Conservation (phyloP, 331 rosid species). For the Telfairia occidentalis region DNA sequence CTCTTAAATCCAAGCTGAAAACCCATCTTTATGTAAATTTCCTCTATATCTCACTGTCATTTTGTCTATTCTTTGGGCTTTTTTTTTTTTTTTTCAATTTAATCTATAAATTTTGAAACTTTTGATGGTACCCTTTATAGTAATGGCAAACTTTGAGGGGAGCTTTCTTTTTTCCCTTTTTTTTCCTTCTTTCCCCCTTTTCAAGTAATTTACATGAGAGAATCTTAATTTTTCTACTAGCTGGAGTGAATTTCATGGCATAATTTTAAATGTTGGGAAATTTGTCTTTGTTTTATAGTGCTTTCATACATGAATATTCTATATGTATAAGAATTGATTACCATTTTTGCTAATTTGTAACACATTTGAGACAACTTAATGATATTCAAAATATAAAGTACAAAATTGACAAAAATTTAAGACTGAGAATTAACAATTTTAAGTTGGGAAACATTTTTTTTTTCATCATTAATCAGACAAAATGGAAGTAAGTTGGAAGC, state of each 20-base stretch:
- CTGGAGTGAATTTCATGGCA: no score
- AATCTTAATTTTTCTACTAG: neutral
- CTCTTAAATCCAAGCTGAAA: neutral
- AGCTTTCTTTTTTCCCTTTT: neutral
- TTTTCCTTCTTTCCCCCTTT: neutral
- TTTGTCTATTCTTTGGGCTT: neutral
- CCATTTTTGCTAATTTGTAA: no score
- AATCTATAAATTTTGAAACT: neutral
- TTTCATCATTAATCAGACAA: neutral
- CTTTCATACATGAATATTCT: no score
- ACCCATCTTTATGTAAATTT: no score
- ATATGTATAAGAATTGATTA: no score
- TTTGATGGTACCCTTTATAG: neutral
- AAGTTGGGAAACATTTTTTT: no score
- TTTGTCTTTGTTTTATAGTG: no score
- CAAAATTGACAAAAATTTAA: no score
- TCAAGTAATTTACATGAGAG: neutral
- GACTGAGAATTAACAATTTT: no score
- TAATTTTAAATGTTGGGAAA: no score
- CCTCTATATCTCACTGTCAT: neutral
- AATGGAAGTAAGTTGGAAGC: neutral
- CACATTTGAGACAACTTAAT: no score
- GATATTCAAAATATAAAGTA: no score
- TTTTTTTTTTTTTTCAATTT: neutral
- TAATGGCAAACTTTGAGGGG: neutral